These are phyloP conservation scores for Ustilago shanxiensis DNA, from an alignment of 1,284 basidiomycete genomes.

Conservation along the genomic window DNA sequence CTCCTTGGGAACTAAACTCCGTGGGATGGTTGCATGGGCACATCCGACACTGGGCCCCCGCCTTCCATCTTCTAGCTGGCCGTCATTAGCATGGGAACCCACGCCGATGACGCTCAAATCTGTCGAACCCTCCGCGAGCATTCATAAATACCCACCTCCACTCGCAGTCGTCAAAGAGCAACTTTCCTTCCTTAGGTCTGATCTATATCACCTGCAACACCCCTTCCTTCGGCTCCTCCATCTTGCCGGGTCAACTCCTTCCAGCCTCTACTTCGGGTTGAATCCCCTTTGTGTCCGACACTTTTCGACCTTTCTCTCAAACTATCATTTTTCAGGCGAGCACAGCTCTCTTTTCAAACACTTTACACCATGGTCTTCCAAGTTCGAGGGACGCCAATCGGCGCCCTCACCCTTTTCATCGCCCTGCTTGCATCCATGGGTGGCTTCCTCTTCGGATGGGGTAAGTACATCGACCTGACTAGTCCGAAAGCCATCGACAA, in stretches of 20 bases:
- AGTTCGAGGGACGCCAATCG: conserved; percentile 64
- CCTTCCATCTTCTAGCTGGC: not conserved
- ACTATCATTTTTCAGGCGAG: not conserved
- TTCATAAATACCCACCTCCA: conserved; percentile 5
- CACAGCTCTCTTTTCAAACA: not conserved
- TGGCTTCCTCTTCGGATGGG: conserved; percentile 79
- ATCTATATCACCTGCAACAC: not conserved
- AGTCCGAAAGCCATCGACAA: not conserved
- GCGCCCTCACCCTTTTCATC: conserved; percentile 76
- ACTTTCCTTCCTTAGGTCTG: not conserved
- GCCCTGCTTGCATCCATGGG: conserved; percentile 82
- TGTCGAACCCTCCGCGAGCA: not conserved
- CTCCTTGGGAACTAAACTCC: not conserved
- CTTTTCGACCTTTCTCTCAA: not conserved
- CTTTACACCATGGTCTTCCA: conserved; percentile 41
- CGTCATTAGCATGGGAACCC: not conserved
- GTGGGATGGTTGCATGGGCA: not conserved
- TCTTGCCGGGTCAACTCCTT: not conserved
- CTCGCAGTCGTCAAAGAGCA: too few species aligned
- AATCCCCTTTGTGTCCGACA: not conserved
- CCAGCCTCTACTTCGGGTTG: not conserved
- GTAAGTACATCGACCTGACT: not conserved
- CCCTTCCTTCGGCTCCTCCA: not conserved
- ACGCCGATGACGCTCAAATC: conserved; percentile 1
- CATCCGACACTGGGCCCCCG: not conserved